A percentile compares a stretch with the other conserved stretches of the same genome.
Conservation (phyloP, 1,284 basidiomycete genomes). For the Sphagnurus paluster region DNA sequence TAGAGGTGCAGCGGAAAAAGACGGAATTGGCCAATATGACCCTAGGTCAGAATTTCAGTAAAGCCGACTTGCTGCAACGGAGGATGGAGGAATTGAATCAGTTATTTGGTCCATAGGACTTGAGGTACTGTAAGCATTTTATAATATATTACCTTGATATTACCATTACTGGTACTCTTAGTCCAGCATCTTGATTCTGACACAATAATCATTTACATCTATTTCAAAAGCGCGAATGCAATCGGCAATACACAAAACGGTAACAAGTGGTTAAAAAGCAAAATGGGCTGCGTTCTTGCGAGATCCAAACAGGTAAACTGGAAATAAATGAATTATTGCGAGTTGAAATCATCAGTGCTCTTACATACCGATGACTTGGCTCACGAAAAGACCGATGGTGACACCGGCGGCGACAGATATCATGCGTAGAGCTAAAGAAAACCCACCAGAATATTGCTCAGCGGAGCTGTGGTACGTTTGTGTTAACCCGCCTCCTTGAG, state of each 20-base stretch:
- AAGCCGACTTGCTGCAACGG: constrained; percentile 80
- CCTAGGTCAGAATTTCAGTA: constrained; percentile 77
- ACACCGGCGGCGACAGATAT: constrained; percentile 87
- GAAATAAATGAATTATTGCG: not conserved
- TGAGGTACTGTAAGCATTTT: constrained; percentile 21
- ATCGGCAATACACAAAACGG: not conserved
- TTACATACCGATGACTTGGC: constrained; percentile 61
- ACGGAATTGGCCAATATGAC: constrained; percentile 91
- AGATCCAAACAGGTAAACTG: constrained; percentile 74
- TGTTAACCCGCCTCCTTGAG: constrained; percentile 80
- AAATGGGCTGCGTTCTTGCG: constrained; percentile 75
- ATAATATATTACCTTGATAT: no score
- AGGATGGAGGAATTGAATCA: constrained; percentile 81
- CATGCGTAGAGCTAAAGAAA: constrained; percentile 73
- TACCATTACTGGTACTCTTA: no score
- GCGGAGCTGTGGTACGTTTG: constrained; percentile 64
- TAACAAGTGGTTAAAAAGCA: constrained; percentile 54
- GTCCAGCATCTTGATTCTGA: constrained; percentile 13
- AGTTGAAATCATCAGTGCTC: not conserved
- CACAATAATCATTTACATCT: constrained; percentile 15
- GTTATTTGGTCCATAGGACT: constrained; percentile 49
- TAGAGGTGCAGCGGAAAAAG: constrained; percentile 94
- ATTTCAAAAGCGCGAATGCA: constrained; percentile 4
- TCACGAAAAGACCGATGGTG: constrained; percentile 80
- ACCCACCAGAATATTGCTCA: constrained; percentile 68